phyloP scores from a whole-genome alignment of 2,329 filamentous ascomycete genomes.

The Neonectria neomacrospora region DNA sequence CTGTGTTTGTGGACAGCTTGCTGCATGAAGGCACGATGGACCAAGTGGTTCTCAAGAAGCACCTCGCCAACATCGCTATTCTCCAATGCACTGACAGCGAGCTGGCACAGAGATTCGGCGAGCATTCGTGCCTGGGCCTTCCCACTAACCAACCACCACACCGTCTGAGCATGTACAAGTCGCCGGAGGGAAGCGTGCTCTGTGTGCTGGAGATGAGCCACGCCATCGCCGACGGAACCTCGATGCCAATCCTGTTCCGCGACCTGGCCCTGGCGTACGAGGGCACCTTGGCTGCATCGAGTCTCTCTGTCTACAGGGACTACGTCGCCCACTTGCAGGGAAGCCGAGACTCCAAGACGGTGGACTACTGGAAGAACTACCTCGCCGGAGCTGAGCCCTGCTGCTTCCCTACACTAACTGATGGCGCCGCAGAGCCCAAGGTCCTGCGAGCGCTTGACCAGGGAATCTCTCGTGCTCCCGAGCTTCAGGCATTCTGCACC shows the following conservation, averaged over 20 bases:
- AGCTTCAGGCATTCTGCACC: neutral
- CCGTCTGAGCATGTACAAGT: slow-evolving; percentile 28
- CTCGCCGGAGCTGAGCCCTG: slow-evolving; percentile 11
- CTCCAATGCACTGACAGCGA: slow-evolving; percentile 12
- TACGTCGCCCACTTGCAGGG: slow-evolving; percentile 29
- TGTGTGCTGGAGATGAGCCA: slow-evolving; percentile 40
- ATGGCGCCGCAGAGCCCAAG: neutral
- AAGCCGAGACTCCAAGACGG: neutral
- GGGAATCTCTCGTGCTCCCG: neutral
- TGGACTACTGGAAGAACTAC: slow-evolving; percentile 29
- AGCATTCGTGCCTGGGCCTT: neutral
- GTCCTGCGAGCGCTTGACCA: neutral
- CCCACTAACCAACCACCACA: slow-evolving; percentile 24
- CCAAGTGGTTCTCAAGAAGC: slow-evolving; percentile 36
- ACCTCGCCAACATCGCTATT: neutral
- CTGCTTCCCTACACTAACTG: slow-evolving; percentile 11
- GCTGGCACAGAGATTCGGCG: neutral
- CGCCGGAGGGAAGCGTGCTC: neutral
- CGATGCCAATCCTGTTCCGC: slow-evolving; percentile 33
- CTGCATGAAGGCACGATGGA: slow-evolving; percentile 23
- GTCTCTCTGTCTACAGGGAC: slow-evolving; percentile 24
- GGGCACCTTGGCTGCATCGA: neutral
- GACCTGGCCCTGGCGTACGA: slow-evolving; percentile 34
- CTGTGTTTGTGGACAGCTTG: slow-evolving; percentile 31
- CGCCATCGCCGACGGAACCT: slow-evolving; percentile 35